These are phyloP conservation scores for Isochrysis galbana DNA, from an alignment of 78 protist species.

Conservation along the genomic window DNA sequence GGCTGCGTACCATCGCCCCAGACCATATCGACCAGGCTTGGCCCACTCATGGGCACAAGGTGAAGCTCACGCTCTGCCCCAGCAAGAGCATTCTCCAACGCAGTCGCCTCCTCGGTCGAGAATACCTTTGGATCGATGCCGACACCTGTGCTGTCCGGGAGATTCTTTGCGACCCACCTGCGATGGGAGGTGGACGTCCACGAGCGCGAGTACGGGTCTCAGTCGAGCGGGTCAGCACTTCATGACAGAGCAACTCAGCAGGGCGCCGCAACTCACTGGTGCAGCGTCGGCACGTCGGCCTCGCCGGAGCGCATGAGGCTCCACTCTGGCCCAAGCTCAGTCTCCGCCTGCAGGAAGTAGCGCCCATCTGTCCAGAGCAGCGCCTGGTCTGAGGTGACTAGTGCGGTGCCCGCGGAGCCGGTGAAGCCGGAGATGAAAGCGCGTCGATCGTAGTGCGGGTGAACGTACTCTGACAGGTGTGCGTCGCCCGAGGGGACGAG, in stretches of 20 bases:
- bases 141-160: not conserved
- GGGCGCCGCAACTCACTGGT: not conserved
- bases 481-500: constrained; percentile 26
- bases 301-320: not conserved
- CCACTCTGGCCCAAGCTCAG: constrained; percentile 25
- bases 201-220: too few species aligned
- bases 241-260: too few species aligned
- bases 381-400: constrained; percentile 67
- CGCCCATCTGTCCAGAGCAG: constrained; percentile 92
- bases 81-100: not conserved
- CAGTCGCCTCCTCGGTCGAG: not conserved
- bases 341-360: constrained; percentile 44
- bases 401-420: constrained; percentile 85
- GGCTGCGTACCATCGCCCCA: not conserved
- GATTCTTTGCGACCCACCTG: not conserved
- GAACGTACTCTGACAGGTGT: constrained; percentile 67
- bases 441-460: constrained; percentile 60
- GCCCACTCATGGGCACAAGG: not conserved
- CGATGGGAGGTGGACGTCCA: too few species aligned
- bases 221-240: too few species aligned
- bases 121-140: not conserved
- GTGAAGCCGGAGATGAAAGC: constrained; percentile 79
- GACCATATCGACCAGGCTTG: not conserved
- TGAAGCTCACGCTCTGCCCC: not conserved
- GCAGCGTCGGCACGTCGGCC: constrained; percentile 3